Evolutionary conservation across 2,329 filamentous ascomycete genomes (phyloP).

Genomic region (Ceratocystis cubensis): DNA sequence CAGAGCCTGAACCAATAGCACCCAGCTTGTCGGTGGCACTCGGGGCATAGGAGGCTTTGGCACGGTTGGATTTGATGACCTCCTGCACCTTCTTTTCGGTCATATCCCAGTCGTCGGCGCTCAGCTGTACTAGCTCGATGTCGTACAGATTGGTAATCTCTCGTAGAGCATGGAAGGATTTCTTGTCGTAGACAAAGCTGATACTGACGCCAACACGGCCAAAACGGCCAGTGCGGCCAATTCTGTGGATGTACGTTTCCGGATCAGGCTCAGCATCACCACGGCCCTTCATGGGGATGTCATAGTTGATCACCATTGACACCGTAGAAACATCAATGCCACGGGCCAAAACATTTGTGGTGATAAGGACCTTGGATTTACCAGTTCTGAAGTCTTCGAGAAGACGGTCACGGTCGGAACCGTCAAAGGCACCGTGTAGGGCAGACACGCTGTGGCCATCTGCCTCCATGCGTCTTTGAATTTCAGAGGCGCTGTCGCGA

Average conservation of each 20-base stretch:
- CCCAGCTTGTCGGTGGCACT: constrained; percentile 32
- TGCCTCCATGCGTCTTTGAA: constrained; percentile 70
- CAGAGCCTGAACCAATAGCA: constrained; percentile 22
- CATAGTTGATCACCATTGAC: constrained; percentile 98
- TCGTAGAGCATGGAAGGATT: constrained; percentile 66
- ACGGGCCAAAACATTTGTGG: constrained; percentile 89
- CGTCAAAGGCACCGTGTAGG: constrained; percentile 79
- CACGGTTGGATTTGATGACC: constrained; percentile 60
- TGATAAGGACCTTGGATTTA: constrained; percentile 88
- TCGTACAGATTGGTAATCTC: constrained; percentile 70
- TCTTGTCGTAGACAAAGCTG: constrained; percentile 80
- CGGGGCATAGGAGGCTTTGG: constrained; percentile 42
- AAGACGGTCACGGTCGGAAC: constrained; percentile 65
- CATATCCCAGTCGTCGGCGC: constrained; percentile 79
- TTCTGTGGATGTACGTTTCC: constrained; percentile 95
- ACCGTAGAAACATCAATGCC: constrained; percentile 88
- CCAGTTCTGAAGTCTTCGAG: constrained; percentile 79
- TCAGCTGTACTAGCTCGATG: constrained; percentile 68
- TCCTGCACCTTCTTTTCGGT: constrained; percentile 73
- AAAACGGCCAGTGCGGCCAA: constrained; percentile 91
- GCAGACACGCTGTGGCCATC: constrained; percentile 90
- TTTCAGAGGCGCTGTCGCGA: constrained; percentile 70
- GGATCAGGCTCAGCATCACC: constrained; percentile 75
- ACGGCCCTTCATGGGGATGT: constrained; percentile 61
- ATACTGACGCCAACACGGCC: constrained; percentile 93